Base-by-base conservation (phyloP, 2,329 filamentous ascomycete species). In the Arthrobotrys musiformis region DNA sequence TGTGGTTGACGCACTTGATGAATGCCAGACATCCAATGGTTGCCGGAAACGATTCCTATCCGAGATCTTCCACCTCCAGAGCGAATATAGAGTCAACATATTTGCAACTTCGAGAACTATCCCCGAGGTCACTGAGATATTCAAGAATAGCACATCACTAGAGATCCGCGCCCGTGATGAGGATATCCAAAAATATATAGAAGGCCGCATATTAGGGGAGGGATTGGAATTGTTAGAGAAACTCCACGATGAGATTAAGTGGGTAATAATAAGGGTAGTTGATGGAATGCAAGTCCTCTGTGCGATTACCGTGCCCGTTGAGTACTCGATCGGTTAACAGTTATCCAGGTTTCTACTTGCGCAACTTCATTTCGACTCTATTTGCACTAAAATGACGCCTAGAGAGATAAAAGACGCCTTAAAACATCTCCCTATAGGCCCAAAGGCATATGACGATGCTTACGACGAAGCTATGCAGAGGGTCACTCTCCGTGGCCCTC, bases 261-360 rank as follows among this genome's bases (percentile, higher is more conserved):
- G 15, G 7, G 26, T 58, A 48, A 72, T 72, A 1, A 17, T 17
- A 2, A 60, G 60, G 26, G 68, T 22, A 15, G 46, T 64, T 13
- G 46, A 63, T 22, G 68, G 68, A 40, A 72, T 72, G 68, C 50
- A 58, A 24, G 68, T 56, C 19, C 5, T 26, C 15, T 19, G 26
- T 42, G 15, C 19, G 2, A 13, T 37, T 13, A 19, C 15, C 0
- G 4, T 30, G 3, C 19, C 19, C 19, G 24, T 24, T 13, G 19
- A 17, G 33, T 19, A 13, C 4, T 26, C 13, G 35, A 15, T 22
- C 17, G 11, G 26, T 4, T 7, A 35, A 69, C 56, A n/a, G 26
- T 13, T 46, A 24, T n/a, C 13, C 70, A 85, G 83, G 83, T 85
- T 85, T 79, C 81, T 85, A 4, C 81, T 85, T n/a, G 85, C 84